Evolutionary conservation across 306 rosid genomes (phyloP).

Genomic region (Acacia acuminata): DNA sequence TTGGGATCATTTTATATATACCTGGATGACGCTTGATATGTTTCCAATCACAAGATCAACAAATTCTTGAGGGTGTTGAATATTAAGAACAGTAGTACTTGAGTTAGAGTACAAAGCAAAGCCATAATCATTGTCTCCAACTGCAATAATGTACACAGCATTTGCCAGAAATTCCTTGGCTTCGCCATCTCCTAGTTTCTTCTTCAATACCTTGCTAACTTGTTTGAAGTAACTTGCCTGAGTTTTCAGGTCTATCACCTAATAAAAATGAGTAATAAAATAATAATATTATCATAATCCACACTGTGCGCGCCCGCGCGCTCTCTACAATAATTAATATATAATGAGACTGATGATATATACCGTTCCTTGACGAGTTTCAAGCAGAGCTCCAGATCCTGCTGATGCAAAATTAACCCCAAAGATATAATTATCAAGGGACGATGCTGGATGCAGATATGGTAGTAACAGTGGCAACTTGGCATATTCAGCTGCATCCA

Average conservation of each 20-base stretch:
- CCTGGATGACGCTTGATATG: slow-evolving; percentile 38
- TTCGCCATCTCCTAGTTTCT: slow-evolving; percentile 37
- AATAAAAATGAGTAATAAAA: not conserved
- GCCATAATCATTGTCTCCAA: slow-evolving; percentile 39
- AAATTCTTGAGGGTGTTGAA: slow-evolving; percentile 26
- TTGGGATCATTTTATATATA: slow-evolving; percentile 19
- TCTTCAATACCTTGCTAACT: slow-evolving; percentile 28
- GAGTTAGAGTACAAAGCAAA: slow-evolving; percentile 11
- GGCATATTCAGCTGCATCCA: slow-evolving; percentile 41
- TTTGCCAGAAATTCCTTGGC: not conserved
- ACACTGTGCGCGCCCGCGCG: no score
- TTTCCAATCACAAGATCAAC: slow-evolving; percentile 52
- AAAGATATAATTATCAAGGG: no score
- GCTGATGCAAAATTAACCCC: no score
- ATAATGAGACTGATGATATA: no score
- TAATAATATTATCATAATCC: not conserved
- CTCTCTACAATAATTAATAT: no score
- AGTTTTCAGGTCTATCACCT: slow-evolving; percentile 46
- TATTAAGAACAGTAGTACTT: not conserved
- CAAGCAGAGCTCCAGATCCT: no score
- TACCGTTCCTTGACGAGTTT: no score
- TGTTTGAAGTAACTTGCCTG: slow-evolving; percentile 29
- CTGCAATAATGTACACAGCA: not conserved
- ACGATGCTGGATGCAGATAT: slow-evolving; percentile 33
- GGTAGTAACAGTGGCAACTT: slow-evolving; percentile 32